These are phyloP conservation scores for Termitomyces heimii DNA, from an alignment of 768 basidiomycete genomes.

Conservation along the genomic window DNA sequence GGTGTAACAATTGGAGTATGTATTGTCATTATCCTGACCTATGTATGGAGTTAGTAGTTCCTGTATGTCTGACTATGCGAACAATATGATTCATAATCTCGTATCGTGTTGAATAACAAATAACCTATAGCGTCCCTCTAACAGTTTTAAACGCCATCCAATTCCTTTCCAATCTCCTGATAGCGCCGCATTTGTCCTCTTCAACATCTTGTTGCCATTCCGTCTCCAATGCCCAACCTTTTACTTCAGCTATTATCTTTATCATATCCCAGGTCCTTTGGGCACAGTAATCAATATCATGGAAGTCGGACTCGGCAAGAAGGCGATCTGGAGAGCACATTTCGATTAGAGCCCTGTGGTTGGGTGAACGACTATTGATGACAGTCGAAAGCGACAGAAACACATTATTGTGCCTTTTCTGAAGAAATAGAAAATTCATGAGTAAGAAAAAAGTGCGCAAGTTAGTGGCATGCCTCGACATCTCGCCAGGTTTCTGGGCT, in stretches of 20 bases:
- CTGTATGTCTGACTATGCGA: neutral
- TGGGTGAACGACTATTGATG: conserved; percentile 71
- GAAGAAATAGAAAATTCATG: neutral
- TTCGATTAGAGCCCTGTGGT: conserved; percentile 58
- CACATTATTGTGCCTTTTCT: conserved; percentile 70
- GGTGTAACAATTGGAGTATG: conserved; percentile 87
- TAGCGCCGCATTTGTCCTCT: conserved; percentile 51
- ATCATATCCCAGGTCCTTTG: conserved; percentile 75
- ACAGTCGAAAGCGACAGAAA: conserved; percentile 86
- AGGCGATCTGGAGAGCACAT: conserved; percentile 61
- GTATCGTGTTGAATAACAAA: neutral
- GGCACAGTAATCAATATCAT: conserved; percentile 55
- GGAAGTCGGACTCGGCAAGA: conserved; percentile 83
- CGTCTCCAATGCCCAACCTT: conserved; percentile 70
- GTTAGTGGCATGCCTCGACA: conserved; percentile 54
- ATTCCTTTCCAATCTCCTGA: conserved; percentile 62
- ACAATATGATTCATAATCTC: neutral
- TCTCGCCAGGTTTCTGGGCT: conserved; percentile 69
- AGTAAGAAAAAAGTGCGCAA: neutral
- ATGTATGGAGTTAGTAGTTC: conserved; percentile 32
- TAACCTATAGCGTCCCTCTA: neutral
- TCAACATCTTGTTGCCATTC: conserved; percentile 39
- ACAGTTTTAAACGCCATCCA: conserved; percentile 52
- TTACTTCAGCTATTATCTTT: conserved; percentile 62
- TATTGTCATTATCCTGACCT: conserved; percentile 49